A percentile compares a stretch with the other conserved stretches of the same genome.
Evolutionary conservation across 2,329 filamentous ascomycete species (phyloP).

Genomic region (Talaromyces amestolkiae): DNA sequence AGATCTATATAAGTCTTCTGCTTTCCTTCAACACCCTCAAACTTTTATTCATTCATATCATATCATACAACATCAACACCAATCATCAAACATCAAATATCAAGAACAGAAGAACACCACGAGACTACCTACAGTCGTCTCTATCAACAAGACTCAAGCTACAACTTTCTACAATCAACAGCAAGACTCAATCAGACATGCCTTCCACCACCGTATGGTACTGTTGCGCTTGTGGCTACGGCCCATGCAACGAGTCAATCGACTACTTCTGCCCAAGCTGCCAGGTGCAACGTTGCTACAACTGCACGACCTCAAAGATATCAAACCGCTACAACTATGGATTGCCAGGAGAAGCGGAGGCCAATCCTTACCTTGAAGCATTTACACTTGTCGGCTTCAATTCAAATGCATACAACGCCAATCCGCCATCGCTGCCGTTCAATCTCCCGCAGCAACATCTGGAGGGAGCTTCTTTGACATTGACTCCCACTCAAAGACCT

Average conservation of each 20-base stretch:
- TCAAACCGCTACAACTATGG: slow-evolving; percentile 2
- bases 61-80: background rate
- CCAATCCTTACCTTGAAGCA: background rate
- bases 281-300: slow-evolving; percentile 23
- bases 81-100: background rate
- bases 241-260: slow-evolving; percentile 30
- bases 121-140: background rate
- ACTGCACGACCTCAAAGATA: slow-evolving; percentile 17
- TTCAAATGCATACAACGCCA: background rate
- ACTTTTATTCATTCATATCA: background rate
- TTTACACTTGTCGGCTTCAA: background rate
- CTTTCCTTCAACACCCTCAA: background rate
- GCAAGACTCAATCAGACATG: slow-evolving; percentile 10
- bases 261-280: slow-evolving; percentile 31
- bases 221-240: slow-evolving; percentile 35
- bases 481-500: background rate
- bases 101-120: background rate
- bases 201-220: slow-evolving; percentile 28
- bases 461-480: background rate
- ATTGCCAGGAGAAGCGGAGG: background rate
- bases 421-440: background rate
- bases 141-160: background rate
- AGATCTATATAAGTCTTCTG: background rate
- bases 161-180: background rate
- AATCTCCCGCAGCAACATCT: background rate